Evolutionary conservation across 331 rosid species (phyloP).

Genomic region (Prunus yedoensis): DNA sequence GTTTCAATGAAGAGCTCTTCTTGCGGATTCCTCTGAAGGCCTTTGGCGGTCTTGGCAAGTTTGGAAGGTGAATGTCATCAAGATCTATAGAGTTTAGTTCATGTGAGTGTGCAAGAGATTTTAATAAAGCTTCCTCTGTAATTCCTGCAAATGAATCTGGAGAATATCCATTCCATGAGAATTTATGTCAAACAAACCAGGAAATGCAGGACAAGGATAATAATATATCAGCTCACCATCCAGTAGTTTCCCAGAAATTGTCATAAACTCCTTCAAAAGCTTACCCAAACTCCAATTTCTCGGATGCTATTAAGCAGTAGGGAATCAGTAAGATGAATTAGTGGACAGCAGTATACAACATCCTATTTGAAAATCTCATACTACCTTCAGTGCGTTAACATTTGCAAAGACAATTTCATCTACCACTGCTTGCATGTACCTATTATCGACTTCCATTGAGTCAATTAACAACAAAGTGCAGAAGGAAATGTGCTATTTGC

Average conservation of each 20-base stretch:
- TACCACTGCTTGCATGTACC: constrained; percentile 99
- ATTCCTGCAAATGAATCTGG: constrained; percentile 71
- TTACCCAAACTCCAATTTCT: constrained; percentile 71
- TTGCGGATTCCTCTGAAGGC: constrained; percentile 79
- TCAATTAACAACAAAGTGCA: constrained; percentile 1
- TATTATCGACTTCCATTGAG: constrained; percentile 33
- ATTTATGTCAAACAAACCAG: constrained; percentile 20
- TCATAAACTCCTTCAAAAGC: constrained; percentile 69
- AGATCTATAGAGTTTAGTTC: constrained; percentile 50
- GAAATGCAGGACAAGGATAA: constrained; percentile 21
- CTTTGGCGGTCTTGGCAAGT: constrained; percentile 80
- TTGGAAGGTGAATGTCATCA: constrained; percentile 61
- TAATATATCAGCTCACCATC: constrained; percentile 57
- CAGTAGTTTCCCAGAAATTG: constrained; percentile 68
- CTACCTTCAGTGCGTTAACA: constrained; percentile 72
- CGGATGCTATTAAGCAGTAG: constrained; percentile 68
- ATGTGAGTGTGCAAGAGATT: constrained; percentile 57
- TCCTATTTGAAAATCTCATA: constrained; percentile 18
- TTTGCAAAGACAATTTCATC: constrained; percentile 80
- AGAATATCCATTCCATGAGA: constrained; percentile 35
- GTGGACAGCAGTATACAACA: constrained; percentile 16
- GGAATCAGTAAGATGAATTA: constrained; percentile 28
- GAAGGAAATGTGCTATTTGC: neutral
- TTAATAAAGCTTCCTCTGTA: constrained; percentile 53
- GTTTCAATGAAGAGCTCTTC: constrained; percentile 83